Base-by-base conservation (phyloP, 2,329 filamentous ascomycete genomes). In the Acephala macrosclerotiorum region DNA sequence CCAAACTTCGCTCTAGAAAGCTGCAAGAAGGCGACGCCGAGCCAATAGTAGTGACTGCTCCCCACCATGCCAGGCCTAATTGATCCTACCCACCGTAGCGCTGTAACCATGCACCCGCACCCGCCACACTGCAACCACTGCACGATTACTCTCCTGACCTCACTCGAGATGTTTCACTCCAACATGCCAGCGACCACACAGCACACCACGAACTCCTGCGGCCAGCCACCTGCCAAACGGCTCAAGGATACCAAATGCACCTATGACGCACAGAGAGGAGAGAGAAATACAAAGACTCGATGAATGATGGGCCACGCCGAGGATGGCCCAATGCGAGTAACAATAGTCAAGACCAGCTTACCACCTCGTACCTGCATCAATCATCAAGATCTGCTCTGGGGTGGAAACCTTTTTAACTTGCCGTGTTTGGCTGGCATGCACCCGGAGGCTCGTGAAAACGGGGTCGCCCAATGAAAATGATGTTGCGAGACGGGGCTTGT, bases 401-500 rank as follows among this genome's bases (percentile, higher is more conserved):
- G 51, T 22, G 7, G 40, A 18, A 42, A 16, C 40, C 40, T 2
- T 42, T 18, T n/a, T 42, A 6, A 6, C 45, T 14, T 4, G 20
- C 35, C 4, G 11, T n/a, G 33, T 45, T 42, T 35, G 56, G 40
- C 57, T 60, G 45, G 61, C 33, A 64, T 25, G 33, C 29, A 9
- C 29, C 29, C 29, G 9, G 4, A 4, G 4, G 29, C 35, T 53
- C 61, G 61, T 64, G 61, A 55, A 20, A 51, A 42, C 33, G 42
- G 33, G 26, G 20, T 3, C 9, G 2, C 36, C 62, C 62, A 64
- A 64, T 60, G 35, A 61, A 2, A 6, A 1, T 8, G 16, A 3
- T 16, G 6, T 9, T 14, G 25, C 59, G 57, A 64, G 38, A 64
- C 62, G 57, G 18, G 57, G 38, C 38, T 22, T 29, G 62, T 64